Percentiles rank a stretch among this genome's conserved stretches.
Evolutionary conservation across 176 grass and related monocot species (phyloP).

Genomic region (Ensete glaucum): DNA sequence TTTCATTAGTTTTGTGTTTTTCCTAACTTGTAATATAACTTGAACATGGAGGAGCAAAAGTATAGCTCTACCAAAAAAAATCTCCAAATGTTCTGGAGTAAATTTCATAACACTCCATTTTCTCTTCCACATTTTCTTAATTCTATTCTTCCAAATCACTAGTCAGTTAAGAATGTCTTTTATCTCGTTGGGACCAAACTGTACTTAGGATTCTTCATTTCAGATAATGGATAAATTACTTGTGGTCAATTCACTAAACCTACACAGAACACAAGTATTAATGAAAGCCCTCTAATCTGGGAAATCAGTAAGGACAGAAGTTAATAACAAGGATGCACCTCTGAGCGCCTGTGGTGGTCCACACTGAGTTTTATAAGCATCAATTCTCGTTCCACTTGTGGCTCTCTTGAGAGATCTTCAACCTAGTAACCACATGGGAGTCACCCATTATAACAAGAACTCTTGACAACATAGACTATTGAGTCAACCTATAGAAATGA

Average conservation of each 20-base stretch:
- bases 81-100: no score
- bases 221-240: no score
- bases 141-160: no score
- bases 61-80: background rate
- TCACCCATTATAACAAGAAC: background rate
- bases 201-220: background rate
- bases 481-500: background rate
- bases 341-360: constrained; percentile 49
- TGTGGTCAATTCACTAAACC: background rate
- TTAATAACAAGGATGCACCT: constrained; percentile 34
- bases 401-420: constrained; percentile 88
- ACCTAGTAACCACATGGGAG: constrained; percentile 42
- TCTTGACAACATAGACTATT: background rate
- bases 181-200: background rate
- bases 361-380: constrained; percentile 97
- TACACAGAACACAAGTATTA: background rate
- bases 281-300: background rate
- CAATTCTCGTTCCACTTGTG: constrained; percentile 89
- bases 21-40: background rate
- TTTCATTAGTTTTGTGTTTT: background rate
- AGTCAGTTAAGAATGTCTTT: no score
- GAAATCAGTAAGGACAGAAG: background rate
- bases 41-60: background rate
- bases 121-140: no score
- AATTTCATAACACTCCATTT: no score